Evolutionary conservation across 352 stramenopile genomes (phyloP).

Genomic region (Phytopythium aichiense): DNA sequence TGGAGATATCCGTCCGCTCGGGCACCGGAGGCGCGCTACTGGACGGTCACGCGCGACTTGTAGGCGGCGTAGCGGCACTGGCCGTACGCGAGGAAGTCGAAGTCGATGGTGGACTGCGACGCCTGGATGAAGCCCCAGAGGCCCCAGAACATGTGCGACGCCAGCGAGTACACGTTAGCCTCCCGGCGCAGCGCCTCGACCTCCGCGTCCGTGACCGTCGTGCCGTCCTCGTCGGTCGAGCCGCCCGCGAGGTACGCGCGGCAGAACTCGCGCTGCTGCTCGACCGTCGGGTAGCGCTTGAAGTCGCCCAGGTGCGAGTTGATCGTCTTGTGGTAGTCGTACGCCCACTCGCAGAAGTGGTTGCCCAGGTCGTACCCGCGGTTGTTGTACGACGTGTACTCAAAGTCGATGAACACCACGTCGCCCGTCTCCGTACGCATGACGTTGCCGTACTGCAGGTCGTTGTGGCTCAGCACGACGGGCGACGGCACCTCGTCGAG

Average conservation of each 20-base stretch:
- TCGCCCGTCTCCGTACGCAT: constrained; percentile 60
- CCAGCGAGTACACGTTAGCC: constrained; percentile 82
- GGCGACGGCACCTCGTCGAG: constrained; percentile 59
- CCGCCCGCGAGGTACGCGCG: constrained; percentile 56
- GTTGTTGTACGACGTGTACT: constrained; percentile 92
- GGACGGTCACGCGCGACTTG: constrained; percentile 50
- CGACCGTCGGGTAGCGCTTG: constrained; percentile 55
- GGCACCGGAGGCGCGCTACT: constrained; percentile 17
- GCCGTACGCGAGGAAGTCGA: constrained; percentile 90
- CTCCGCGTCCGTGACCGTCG: constrained; percentile 38
- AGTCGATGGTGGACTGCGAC: constrained; percentile 87
- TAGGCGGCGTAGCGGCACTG: constrained; percentile 69
- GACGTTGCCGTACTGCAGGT: constrained; percentile 92
- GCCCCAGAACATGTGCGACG: constrained; percentile 88
- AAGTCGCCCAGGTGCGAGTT: constrained; percentile 77
- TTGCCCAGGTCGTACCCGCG: constrained; percentile 91
- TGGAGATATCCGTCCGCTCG: neutral
- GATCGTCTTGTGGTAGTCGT: constrained; percentile 82
- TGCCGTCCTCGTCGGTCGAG: constrained; percentile 19
- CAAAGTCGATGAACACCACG: constrained; percentile 91
- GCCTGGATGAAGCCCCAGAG: constrained; percentile 91
- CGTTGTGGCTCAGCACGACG: constrained; percentile 90
- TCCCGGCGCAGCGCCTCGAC: constrained; percentile 61
- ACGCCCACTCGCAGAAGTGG: constrained; percentile 90
- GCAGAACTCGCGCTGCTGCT: constrained; percentile 70